These are phyloP conservation scores for Pseudogymnoascus sp. DNA, from an alignment of 2,329 filamentous ascomycete species.

Conservation along the genomic window DNA sequence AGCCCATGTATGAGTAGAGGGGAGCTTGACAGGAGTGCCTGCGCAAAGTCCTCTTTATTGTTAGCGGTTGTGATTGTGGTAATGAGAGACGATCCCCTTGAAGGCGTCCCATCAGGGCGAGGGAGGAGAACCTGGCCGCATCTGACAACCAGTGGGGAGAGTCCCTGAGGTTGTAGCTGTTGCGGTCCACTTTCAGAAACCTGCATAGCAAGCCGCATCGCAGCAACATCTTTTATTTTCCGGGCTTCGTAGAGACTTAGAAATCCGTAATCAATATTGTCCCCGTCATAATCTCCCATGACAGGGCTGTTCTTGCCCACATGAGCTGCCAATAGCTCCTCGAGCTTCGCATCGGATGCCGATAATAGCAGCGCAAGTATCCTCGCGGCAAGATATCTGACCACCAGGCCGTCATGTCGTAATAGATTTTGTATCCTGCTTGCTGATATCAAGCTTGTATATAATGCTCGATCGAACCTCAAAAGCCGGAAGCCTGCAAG, in stretches of 20 bases:
- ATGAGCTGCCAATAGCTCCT: slow-evolving; percentile 60
- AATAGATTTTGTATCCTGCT: slow-evolving; percentile 63
- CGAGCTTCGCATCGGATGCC: slow-evolving; percentile 70
- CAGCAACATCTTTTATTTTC: slow-evolving; percentile 19
- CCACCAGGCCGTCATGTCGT: slow-evolving; percentile 45
- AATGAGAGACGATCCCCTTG: slow-evolving; percentile 47
- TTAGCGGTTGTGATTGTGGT: slow-evolving; percentile 62
- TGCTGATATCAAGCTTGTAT: slow-evolving; percentile 56
- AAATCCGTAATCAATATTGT: slow-evolving; percentile 70
- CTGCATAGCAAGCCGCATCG: slow-evolving; percentile 9
- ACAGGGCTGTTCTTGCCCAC: slow-evolving; percentile 54
- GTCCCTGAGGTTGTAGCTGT: slow-evolving; percentile 28
- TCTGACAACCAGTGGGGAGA: slow-evolving; percentile 55
- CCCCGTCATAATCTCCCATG: slow-evolving; percentile 66
- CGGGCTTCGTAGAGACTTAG: slow-evolving; percentile 50
- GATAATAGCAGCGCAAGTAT: slow-evolving; percentile 72
- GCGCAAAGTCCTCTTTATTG: slow-evolving; percentile 65
- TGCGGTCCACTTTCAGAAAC: background rate
- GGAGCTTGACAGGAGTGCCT: slow-evolving; percentile 55
- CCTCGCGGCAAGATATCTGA: slow-evolving; percentile 75
- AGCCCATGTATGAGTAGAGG: slow-evolving; percentile 77
- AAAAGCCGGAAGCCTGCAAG: slow-evolving; percentile 72
- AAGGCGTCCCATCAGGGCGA: slow-evolving; percentile 43
- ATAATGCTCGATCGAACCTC: slow-evolving; percentile 63
- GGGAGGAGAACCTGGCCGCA: slow-evolving; percentile 63